These are phyloP conservation scores for Moringa oleifera DNA, from an alignment of 345 rosid species.

Conservation along the genomic window DNA sequence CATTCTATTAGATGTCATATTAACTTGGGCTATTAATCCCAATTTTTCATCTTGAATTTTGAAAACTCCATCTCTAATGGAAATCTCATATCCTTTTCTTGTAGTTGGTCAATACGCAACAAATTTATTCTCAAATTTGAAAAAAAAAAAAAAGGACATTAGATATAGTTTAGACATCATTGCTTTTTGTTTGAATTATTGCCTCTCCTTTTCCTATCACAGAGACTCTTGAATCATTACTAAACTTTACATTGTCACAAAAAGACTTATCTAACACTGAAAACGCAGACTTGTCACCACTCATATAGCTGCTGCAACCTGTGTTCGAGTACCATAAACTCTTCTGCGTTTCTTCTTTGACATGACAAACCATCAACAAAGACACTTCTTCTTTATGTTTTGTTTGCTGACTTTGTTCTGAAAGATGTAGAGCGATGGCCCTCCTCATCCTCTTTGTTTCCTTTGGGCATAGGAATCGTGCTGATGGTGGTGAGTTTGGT, in stretches of 20 bases:
- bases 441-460: background rate
- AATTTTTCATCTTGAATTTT: background rate
- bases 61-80: background rate
- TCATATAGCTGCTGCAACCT: background rate
- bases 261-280: conserved; percentile 3
- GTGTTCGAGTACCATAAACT: conserved; percentile 1
- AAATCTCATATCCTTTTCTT: conserved; percentile 7
- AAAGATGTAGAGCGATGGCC: background rate
- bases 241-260: conserved; percentile 2
- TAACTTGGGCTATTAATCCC: conserved; percentile 2
- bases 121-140: conserved; percentile 8
- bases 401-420: background rate
- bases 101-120: background rate
- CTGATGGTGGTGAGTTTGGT: background rate
- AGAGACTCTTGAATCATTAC: background rate
- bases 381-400: background rate
- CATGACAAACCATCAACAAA: conserved; percentile 1
- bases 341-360: background rate
- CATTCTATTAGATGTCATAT: background rate
- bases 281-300: background rate
- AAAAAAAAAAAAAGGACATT: conserved; percentile 10
- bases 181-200: background rate
- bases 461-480: too few relatives aligned
- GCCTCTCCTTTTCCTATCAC: conserved; percentile 5
- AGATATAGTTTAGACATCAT: background rate